Evolutionary conservation across 1,139 yeast genomes (phyloP).

Genomic region (Hansenula sp.): DNA sequence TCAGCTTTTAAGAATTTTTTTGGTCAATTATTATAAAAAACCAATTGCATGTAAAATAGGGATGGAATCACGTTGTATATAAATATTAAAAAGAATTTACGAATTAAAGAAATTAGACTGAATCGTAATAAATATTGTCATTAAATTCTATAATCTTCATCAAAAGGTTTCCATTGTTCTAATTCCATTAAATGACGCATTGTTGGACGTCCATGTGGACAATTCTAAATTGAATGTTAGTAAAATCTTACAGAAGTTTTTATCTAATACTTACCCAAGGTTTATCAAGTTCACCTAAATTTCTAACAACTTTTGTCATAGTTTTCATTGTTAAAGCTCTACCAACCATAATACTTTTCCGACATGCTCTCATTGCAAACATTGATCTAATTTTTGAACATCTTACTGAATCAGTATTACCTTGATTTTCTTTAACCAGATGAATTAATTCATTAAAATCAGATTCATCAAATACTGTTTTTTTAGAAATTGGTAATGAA

Average conservation of each 20-base stretch:
- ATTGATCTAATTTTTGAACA: conserved; percentile 78
- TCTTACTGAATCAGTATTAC: conserved; percentile 36
- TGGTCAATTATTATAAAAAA: background rate
- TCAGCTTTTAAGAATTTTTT: conserved; percentile 2
- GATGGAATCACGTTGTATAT: background rate
- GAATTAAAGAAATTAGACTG: background rate
- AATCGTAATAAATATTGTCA: background rate
- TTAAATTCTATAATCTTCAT: conserved; percentile 31
- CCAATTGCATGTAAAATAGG: background rate
- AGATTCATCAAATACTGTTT: conserved; percentile 54
- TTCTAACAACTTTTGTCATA: conserved; percentile 65
- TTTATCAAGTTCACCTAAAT: conserved; percentile 69
- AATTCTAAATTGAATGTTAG: conserved; percentile 57
- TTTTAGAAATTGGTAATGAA: conserved; percentile 72
- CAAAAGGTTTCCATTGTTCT: conserved; percentile 41
- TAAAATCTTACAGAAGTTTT: background rate
- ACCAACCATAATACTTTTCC: conserved; percentile 94
- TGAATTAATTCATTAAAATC: conserved; percentile 79
- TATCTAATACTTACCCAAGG: conserved; percentile 36
- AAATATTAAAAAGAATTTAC: background rate
- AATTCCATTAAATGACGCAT: conserved; percentile 81
- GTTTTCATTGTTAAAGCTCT: conserved; percentile 49
- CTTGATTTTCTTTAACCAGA: conserved; percentile 42
- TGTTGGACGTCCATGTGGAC: conserved; percentile 98
- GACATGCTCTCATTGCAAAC: conserved; percentile 93